Evolutionary conservation across 2,329 filamentous ascomycete species (phyloP), one percentile per base, ranked within the genome.

Genomic region (Penicillium sclerotiorum): DNA sequence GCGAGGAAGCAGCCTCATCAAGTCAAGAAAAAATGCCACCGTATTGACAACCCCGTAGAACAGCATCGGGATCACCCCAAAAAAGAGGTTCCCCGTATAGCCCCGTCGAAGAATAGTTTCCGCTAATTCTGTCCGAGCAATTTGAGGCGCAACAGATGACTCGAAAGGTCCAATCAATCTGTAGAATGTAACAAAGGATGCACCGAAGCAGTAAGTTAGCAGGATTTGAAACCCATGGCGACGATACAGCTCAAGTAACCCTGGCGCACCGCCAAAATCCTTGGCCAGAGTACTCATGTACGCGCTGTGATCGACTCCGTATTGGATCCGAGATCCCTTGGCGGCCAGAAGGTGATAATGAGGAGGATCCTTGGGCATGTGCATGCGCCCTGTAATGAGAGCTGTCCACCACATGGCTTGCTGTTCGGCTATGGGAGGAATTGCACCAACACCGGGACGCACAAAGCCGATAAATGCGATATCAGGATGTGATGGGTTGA

Each of bases 391-490:
- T 3, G 47, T 55, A 9, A 55, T 53, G 1, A 53, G 30, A 11
- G 47, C 39, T 8, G 50, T 52, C 53, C 53, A 55, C 50, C 50
- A 50, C 53, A 50, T 53, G n/a, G 47, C 43, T 48, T 55, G 53
- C 15, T 53, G 50, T 30, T 55, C 53, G 21, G 53, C 53, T 20
- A 55, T 53, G 17, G 53, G 50, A 8, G 53, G 53, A 18, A 55
- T 55, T 18, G 53, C 53, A 2, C 53, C 53, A 22, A 55, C 50
- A 4, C 53, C 50, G 8, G 53, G 53, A 5, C 53, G 46, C 12
- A 55, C 53, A 20, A 55, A 55, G 17, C 53, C 53, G 27, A 55
- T 53, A 25, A 50, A 55, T n/a, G 50, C 46, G 27, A 55, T 45
- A 25, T 53, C 50, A 23, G 40, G 50, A 28, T 47, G 40, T 21